phyloP scores from a whole-genome alignment of 2,329 filamentous ascomycete genomes.

The Botrytis elliptica region DNA sequence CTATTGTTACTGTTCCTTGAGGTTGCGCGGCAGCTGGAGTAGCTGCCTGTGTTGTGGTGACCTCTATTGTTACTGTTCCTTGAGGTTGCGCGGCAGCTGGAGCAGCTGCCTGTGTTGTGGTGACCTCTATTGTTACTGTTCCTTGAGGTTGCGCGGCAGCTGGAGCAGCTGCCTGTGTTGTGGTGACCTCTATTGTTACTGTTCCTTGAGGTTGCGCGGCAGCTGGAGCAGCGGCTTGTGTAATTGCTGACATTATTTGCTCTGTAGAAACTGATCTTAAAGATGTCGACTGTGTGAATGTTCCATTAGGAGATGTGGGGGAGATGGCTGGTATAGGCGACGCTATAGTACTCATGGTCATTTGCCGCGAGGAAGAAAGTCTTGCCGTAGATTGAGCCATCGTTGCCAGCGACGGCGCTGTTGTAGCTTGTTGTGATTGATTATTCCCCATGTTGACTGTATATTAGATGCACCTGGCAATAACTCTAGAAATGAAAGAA shows the following conservation, averaged over 20 bases:
- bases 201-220: not conserved
- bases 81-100: not conserved
- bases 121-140: not conserved
- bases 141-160: not conserved
- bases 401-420: not conserved
- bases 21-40: not conserved
- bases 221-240: not conserved
- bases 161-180: not conserved
- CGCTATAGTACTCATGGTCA: not conserved
- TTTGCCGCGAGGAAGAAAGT: not conserved
- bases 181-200: not conserved
- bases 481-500: not conserved
- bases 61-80: not conserved
- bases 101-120: not conserved
- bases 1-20: not conserved
- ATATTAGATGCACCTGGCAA: not conserved
- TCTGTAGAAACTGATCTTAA: not conserved
- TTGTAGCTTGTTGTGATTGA: not conserved
- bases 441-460: not conserved
- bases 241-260: not conserved
- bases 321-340: conserved; percentile 60
- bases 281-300: not conserved
- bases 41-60: not conserved
- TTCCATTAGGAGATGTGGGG: conserved; percentile 46
- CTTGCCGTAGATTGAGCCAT: not conserved